A percentile compares a stretch with the other conserved stretches of the same genome.
Evolutionary conservation across 495 filamentous ascomycete species (phyloP).

Genomic region (Penicillium paxilli): DNA sequence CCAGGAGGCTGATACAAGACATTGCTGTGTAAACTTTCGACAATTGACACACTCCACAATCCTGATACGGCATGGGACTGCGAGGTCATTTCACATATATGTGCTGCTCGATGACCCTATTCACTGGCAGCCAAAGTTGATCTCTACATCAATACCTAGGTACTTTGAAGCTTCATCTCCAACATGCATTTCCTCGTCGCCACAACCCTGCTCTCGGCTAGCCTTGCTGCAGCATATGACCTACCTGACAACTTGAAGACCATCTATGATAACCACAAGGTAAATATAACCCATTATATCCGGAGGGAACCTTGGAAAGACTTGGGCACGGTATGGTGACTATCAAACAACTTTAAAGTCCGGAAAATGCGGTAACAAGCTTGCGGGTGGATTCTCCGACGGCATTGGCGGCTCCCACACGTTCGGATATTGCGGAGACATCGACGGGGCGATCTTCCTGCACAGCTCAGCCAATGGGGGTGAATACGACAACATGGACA

Average conservation of each 20-base stretch:
- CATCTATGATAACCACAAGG: slow-evolving; percentile 31
- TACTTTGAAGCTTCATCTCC: too few species aligned
- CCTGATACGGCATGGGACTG: neutral
- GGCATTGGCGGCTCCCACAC: slow-evolving; percentile 10
- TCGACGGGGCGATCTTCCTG: slow-evolving; percentile 30
- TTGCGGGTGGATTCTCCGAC: slow-evolving; percentile 28
- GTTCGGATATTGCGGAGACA: slow-evolving; percentile 31
- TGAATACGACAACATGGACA: slow-evolving; percentile 54
- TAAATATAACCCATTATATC: too few species aligned
- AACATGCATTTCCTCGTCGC: slow-evolving; percentile 4
- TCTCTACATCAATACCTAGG: neutral
- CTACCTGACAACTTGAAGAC: slow-evolving; percentile 29
- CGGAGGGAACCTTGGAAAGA: neutral
- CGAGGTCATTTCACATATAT: slow-evolving; percentile 1
- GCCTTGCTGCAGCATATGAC: slow-evolving; percentile 19
- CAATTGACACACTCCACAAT: neutral
- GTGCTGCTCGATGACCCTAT: neutral
- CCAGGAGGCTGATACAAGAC: neutral
- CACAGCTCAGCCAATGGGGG: slow-evolving; percentile 21
- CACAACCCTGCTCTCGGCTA: neutral
- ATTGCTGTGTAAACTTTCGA: neutral
- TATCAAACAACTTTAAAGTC: slow-evolving; percentile 13
- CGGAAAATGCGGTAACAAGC: slow-evolving; percentile 20
- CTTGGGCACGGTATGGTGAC: neutral
- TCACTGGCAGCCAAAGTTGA: neutral